Evolutionary conservation across 2,329 filamentous ascomycete species (phyloP), one percentile per base, ranked within the genome.

Genomic region (Diplocarpon rosae): DNA sequence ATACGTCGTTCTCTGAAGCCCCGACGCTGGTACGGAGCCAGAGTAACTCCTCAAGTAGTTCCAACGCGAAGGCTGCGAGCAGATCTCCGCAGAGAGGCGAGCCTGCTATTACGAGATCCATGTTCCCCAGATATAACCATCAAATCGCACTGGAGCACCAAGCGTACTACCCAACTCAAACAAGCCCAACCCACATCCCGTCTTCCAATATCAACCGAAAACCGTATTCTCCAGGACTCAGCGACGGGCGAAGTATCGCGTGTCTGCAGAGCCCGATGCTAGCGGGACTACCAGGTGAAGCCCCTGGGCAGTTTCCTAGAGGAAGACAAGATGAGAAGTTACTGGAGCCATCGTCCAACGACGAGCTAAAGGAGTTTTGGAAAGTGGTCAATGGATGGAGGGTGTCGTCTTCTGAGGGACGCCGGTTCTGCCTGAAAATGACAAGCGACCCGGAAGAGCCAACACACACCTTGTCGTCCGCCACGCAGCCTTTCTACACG

Each of bases 61-160:
- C 75, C 15, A 77, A 78, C 52, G 71, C 73, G 40, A 78, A 79
- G 17, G 13, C 58, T 16, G 34, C 37, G 32, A 27, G 33, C 17
- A 61, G 16, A 50, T 60, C 36, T 14, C 49, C 52, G 15, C 49
- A 45, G 29, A 52, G 52, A 35, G 51, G 46, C 47, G 65, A 64
- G 48, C 62, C 65, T 5, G 32, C 33, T 31, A 66, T 72, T 0
- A 71, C 84, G 55, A 73, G 75, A 28, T 88, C 83, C 17, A 87
- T 89, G 55, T 89, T 89, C 55, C 84, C 84, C 7, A 71, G 74
- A 27, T 88, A 87, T 59, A 79, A 89, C 56, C 80, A 78, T 2
- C 72, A 72, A 1, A 59, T 85, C 17, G 69, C 82, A 5, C 70
- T 86, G 2, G 70, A 77, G 44, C 75, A 78, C 46, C 84, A 89